phyloP scores from a whole-genome alignment of 2,329 filamentous ascomycete species.

The Alternaria gaisen region DNA sequence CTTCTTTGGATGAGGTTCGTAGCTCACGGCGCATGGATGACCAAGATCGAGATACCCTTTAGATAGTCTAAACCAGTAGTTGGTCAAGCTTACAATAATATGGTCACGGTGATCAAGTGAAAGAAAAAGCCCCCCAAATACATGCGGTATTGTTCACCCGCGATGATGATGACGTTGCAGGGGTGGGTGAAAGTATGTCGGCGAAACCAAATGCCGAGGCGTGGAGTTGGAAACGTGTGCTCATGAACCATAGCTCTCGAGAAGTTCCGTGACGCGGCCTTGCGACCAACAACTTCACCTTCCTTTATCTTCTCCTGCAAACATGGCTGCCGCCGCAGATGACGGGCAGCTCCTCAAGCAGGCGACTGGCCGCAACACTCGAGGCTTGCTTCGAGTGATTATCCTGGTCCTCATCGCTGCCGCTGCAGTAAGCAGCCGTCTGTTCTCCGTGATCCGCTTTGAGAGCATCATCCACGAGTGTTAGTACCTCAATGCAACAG shows the following conservation, averaged over 20 bases:
- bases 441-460: conserved; percentile 99
- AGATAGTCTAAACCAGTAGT: neutral
- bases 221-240: conserved; percentile 40
- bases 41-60: neutral
- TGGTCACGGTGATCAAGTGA: neutral
- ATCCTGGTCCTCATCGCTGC: conserved; percentile 92
- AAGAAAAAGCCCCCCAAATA: neutral
- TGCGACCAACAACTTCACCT: conserved; percentile 35
- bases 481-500: conserved; percentile 62
- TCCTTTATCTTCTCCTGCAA: conserved; percentile 31
- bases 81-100: neutral
- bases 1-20: neutral
- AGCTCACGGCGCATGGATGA: neutral
- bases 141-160: neutral
- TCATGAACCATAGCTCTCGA: conserved; percentile 33
- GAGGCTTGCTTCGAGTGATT: conserved; percentile 84
- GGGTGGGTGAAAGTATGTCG: conserved; percentile 15
- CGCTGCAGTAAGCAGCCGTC: conserved; percentile 88
- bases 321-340: conserved; percentile 51
- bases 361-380: conserved; percentile 80
- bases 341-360: conserved; percentile 72
- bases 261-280: conserved; percentile 50
- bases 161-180: conserved; percentile 11
- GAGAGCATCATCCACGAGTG: conserved; percentile 99
- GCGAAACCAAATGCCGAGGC: conserved; percentile 34